A percentile compares a stretch with the other conserved stretches of the same genome.
phyloP scores from a whole-genome alignment of 371 early-diverging fungal species.

The Paraphysoderma sedebokerense region DNA sequence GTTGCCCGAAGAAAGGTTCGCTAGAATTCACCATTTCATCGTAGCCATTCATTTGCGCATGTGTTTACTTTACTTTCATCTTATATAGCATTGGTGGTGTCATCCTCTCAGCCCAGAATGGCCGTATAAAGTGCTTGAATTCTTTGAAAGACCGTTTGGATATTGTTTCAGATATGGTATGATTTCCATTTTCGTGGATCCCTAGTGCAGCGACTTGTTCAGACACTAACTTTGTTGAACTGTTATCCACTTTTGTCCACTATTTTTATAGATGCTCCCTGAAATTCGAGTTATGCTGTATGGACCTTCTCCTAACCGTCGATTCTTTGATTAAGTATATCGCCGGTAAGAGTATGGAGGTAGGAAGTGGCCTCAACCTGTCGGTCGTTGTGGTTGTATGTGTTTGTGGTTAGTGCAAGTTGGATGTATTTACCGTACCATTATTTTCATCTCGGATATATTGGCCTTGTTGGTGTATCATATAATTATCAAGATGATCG shows the following conservation, averaged over 20 bases:
- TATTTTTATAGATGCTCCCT: conserved; percentile 65
- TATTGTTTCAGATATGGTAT: conserved; percentile 48
- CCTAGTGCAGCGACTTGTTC: not conserved
- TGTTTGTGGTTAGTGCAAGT: no score
- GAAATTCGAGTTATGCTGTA: conserved; percentile 73
- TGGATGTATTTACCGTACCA: no score
- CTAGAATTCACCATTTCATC: not conserved
- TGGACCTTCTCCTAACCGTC: conserved; percentile 74
- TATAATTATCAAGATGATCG: no score
- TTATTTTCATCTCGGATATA: no score
- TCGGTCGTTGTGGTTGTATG: no score
- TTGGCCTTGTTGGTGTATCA: no score
- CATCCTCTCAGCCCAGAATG: conserved; percentile 50
- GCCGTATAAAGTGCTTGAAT: conserved; percentile 67
- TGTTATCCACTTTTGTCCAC: not conserved
- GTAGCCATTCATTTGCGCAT: not conserved
- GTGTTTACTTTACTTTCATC: not conserved
- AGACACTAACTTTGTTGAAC: not conserved
- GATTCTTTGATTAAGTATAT: conserved; percentile 84
- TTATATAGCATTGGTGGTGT: conserved; percentile 72
- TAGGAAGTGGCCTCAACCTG: no score
- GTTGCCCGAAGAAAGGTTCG: conserved; percentile 32
- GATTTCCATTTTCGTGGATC: conserved; percentile 1
- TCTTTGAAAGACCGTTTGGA: conserved; percentile 80
- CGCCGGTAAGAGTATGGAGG: no score